Evolutionary conservation across 345 rosid species (phyloP).

Genomic region (Populus deltoides): DNA sequence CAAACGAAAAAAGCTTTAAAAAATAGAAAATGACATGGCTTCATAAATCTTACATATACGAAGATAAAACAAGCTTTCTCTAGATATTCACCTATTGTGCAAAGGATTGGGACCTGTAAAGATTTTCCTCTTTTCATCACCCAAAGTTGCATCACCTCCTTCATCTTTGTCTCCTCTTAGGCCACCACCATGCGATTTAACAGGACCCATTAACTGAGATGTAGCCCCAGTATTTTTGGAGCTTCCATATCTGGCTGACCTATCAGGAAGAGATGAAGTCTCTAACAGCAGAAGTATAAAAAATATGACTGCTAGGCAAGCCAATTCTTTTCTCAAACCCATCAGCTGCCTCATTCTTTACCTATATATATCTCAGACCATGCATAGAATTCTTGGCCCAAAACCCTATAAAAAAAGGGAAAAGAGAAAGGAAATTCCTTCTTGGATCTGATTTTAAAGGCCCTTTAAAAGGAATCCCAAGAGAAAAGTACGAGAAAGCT

Average conservation of each 20-base stretch:
- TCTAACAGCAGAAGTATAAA: slow-evolving; percentile 33
- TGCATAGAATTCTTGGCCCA: slow-evolving; percentile 21
- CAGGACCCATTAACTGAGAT: slow-evolving; percentile 12
- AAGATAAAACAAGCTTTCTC: background rate
- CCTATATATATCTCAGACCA: slow-evolving; percentile 8
- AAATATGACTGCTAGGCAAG: slow-evolving; percentile 31
- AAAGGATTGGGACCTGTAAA: slow-evolving; percentile 66
- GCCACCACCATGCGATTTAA: slow-evolving; percentile 7
- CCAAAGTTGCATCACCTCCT: slow-evolving; percentile 25
- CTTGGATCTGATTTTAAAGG: slow-evolving; percentile 12
- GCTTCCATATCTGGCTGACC: slow-evolving; percentile 22
- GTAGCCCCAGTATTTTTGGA: slow-evolving; percentile 21
- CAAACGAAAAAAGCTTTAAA: background rate
- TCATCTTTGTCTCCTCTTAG: slow-evolving; percentile 13
- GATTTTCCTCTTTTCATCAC: slow-evolving; percentile 52
- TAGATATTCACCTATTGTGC: slow-evolving; percentile 44
- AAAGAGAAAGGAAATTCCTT: background rate
- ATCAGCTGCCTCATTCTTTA: slow-evolving; percentile 12
- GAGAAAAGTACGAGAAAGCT: background rate
- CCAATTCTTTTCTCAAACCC: slow-evolving; percentile 27
- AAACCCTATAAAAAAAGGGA: slow-evolving; percentile 3
- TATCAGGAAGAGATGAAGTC: slow-evolving; percentile 24
- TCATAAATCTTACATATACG: background rate
- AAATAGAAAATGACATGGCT: background rate
- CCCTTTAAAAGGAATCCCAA: background rate